Evolutionary conservation across 1,284 basidiomycete species (phyloP).

Genomic region (Cryptococcus wingfieldii): DNA sequence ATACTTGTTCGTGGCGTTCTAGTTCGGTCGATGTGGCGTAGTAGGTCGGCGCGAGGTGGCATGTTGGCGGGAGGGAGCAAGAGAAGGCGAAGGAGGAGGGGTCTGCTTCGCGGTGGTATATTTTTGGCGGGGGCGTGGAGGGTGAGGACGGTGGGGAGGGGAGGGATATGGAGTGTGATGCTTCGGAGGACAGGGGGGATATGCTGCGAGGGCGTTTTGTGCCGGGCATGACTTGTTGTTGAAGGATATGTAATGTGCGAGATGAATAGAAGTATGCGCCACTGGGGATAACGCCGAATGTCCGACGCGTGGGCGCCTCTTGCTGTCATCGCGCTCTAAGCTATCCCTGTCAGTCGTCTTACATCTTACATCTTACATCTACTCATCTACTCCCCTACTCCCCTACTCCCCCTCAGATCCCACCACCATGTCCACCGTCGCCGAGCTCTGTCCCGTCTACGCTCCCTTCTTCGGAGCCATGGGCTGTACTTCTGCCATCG

Average conservation of each 20-base stretch:
- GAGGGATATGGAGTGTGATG: conserved; percentile 2
- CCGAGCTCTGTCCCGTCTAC: conserved; percentile 84
- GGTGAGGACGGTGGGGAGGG: neutral
- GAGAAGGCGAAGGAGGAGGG: conserved; percentile 31
- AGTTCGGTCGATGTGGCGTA: neutral
- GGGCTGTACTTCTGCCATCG: conserved; percentile 95
- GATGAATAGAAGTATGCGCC: neutral
- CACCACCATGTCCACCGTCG: conserved; percentile 61
- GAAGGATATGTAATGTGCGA: neutral
- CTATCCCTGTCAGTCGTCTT: no score
- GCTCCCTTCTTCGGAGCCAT: conserved; percentile 96
- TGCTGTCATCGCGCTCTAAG: no score
- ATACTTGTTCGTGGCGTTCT: conserved; percentile 47
- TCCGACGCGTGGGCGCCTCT: conserved; percentile 5
- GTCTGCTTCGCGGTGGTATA: neutral
- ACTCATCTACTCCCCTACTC: neutral
- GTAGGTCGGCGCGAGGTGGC: conserved; percentile 43
- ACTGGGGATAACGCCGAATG: neutral
- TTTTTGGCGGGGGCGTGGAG: neutral
- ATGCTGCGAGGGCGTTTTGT: conserved; percentile 67
- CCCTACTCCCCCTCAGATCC: neutral
- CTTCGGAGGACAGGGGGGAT: conserved; percentile 8
- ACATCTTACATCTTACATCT: no score
- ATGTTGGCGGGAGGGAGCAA: conserved; percentile 77
- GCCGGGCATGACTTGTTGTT: conserved; percentile 53